phyloP scores from a whole-genome alignment of 2,329 filamentous ascomycete genomes.

The Lecanicillium sp. region DNA sequence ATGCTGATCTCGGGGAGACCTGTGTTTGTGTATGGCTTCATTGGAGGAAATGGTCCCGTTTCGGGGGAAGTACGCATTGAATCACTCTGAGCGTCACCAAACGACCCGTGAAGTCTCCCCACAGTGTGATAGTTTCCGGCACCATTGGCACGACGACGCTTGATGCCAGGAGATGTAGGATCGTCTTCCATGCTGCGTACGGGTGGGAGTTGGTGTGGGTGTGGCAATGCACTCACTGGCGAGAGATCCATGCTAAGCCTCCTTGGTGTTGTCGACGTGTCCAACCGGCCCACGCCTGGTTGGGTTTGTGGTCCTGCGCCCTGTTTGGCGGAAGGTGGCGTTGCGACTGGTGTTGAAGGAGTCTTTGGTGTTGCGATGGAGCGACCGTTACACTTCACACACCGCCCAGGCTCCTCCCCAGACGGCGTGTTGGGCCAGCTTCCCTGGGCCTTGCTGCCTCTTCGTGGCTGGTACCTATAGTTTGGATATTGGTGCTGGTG shows the following conservation, averaged over 20 bases:
- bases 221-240: constrained; percentile 14
- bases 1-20: constrained; percentile 21
- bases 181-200: constrained; percentile 26
- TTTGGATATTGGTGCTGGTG: constrained; percentile 87
- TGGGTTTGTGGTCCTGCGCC: constrained; percentile 14
- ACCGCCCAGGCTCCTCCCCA: constrained; percentile 47
- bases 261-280: constrained; percentile 17
- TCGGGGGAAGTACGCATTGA: constrained; percentile 15
- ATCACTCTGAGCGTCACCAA: constrained; percentile 10
- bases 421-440: constrained; percentile 23
- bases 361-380: constrained; percentile 55
- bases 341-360: constrained; percentile 39
- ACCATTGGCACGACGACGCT: constrained; percentile 53
- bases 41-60: constrained; percentile 10
- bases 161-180: constrained; percentile 42
- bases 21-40: constrained; percentile 16
- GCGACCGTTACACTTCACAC: constrained; percentile 63
- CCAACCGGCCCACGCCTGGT: constrained; percentile 13
- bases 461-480: constrained; percentile 87
- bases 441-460: constrained; percentile 34
- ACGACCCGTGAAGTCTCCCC: constrained; percentile 9
- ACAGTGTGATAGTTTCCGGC: constrained; percentile 23
- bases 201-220: constrained; percentile 14
- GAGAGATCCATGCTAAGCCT: constrained; percentile 20
- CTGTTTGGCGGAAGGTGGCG: constrained; percentile 22